phyloP scores from a whole-genome alignment of 192 early-diverging fungal species.

The Coemansia reversa region DNA sequence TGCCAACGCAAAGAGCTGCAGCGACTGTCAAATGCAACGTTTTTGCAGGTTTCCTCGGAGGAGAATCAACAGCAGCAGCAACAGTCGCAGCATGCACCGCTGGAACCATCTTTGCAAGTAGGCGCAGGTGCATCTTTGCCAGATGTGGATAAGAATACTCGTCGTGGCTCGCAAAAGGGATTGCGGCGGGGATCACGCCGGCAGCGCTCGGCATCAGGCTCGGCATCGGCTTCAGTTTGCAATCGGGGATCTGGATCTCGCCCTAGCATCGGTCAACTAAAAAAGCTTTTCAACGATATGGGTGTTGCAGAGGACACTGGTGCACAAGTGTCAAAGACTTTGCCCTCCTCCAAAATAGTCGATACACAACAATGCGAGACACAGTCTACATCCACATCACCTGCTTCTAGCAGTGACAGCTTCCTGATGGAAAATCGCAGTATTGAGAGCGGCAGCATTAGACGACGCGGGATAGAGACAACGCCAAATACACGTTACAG shows the following conservation, averaged over 20 bases:
- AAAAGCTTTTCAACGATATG: slow-evolving; percentile 40
- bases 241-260: neutral
- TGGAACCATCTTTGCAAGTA: neutral
- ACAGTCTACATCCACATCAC: neutral
- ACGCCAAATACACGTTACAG: slow-evolving; percentile 6
- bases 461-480: neutral
- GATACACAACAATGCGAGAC: neutral
- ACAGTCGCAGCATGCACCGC: slow-evolving; percentile 10
- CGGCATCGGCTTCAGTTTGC: slow-evolving; percentile 4
- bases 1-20: slow-evolving; percentile 80
- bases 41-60: slow-evolving; percentile 30
- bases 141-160: neutral
- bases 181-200: slow-evolving; percentile 22
- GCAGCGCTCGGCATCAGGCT: slow-evolving; percentile 24
- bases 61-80: neutral
- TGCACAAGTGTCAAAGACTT: neutral
- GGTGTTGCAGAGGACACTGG: neutral
- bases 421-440: slow-evolving; percentile 8
- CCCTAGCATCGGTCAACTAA: slow-evolving; percentile 45
- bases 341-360: neutral
- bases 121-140: slow-evolving; percentile 16
- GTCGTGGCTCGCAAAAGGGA: slow-evolving; percentile 21
- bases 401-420: slow-evolving; percentile 36
- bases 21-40: slow-evolving; percentile 66
- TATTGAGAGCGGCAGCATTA: neutral